Evolutionary conservation across 1,284 basidiomycete genomes (phyloP), one percentile per base, ranked within the genome.

Genomic region (Xerocomus minutiporus): DNA sequence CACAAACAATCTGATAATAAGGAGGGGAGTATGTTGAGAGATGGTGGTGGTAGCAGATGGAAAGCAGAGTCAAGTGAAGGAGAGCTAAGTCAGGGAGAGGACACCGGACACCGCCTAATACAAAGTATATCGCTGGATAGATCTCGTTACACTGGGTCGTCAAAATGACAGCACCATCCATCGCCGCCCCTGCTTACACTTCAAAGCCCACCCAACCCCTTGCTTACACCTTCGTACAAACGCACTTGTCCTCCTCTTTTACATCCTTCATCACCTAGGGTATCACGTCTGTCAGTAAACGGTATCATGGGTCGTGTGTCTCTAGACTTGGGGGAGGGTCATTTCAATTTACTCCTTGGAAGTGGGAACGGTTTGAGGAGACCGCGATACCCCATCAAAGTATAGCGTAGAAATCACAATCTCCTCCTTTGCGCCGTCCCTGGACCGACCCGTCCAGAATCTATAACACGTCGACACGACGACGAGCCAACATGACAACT

Each of bases 161-260:
- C 51, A 34, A 41, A 41, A 48, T 45, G 49, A 54, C 57, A 53
- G n/a, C 50, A 56, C 54, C 48, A 43, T 46, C 59, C 11, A 55
- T 15, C 38, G 31, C 57, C 45, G 40, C 44, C 31, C 32, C 43
- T 36, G n/a, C 47, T 45, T 51, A 23, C 41, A 28, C 48, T 38
- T 48, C 8, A 39, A 39, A 23, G 38, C 12, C 34, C 13, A 35
- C 34, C 15, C 50, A 48, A 48, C 43, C 55, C 52, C 48, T 50
- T 60, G 57, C 56, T 58, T 60, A 57, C 44, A 40, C 61, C 58
- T 63, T 56, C 56, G 64, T 56, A 69, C 86, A 89, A 58, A 65
- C 69, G 68, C 87, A 89, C 68, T 76, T 81, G 67, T 88, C 79
- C 61, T 83, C 83, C 57, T 83, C 83, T 63, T 81, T 79, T 59